Conservation (phyloP, 805 yeast genomes). For the Ogataea sp. region DNA sequence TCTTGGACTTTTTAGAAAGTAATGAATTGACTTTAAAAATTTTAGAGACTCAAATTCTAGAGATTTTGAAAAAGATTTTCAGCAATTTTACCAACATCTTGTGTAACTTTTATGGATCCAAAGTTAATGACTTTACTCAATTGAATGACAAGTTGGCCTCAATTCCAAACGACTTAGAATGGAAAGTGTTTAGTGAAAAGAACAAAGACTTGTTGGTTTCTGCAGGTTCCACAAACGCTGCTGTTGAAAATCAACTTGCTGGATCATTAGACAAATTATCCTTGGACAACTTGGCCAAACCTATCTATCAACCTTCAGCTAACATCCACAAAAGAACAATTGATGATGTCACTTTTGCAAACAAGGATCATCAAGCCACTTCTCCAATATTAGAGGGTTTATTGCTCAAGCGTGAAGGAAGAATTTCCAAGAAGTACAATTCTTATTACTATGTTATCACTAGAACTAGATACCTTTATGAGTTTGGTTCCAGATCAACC, state of each 20-base stretch:
- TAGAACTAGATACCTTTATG: slow-evolving; percentile 34
- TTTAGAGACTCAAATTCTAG: slow-evolving; percentile 35
- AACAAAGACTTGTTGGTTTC: slow-evolving; percentile 27
- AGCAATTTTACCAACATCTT: slow-evolving; percentile 20
- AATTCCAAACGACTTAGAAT: slow-evolving; percentile 34
- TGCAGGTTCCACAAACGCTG: slow-evolving; percentile 13
- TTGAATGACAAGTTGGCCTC: slow-evolving; percentile 23
- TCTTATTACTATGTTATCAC: slow-evolving; percentile 41
- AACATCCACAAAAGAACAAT: slow-evolving; percentile 27
- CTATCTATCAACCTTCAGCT: slow-evolving; percentile 5
- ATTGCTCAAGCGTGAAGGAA: slow-evolving; percentile 36
- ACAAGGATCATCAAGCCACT: slow-evolving; percentile 31
- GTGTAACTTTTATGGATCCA: slow-evolving; percentile 21
- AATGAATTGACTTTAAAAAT: slow-evolving; percentile 32
- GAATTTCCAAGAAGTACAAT: slow-evolving; percentile 31
- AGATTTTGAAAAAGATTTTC: slow-evolving; percentile 32
- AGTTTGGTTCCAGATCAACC: slow-evolving; percentile 36
- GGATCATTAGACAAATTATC: not conserved
- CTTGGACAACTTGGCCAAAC: slow-evolving; percentile 5
- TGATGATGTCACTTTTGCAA: slow-evolving; percentile 27
- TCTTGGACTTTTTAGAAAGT: slow-evolving; percentile 33
- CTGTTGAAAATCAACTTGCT: not conserved
- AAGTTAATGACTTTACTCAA: slow-evolving; percentile 20
- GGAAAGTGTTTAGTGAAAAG: slow-evolving; percentile 30
- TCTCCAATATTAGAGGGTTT: slow-evolving; percentile 40